These are phyloP conservation scores for Saposhnikovia divaricata DNA, from an alignment of 129 eudicot genomes.

Conservation along the genomic window DNA sequence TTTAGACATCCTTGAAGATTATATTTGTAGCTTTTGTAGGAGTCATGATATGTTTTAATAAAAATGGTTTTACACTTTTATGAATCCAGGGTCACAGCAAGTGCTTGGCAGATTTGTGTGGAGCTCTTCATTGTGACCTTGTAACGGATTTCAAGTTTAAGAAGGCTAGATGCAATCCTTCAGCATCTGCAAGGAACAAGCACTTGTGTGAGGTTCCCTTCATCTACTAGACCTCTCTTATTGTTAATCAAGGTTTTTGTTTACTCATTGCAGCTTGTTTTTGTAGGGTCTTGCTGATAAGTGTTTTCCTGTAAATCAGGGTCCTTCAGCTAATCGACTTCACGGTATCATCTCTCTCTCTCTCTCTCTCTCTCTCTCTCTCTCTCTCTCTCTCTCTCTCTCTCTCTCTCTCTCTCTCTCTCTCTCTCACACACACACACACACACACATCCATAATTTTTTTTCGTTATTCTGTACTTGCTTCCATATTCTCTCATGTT, in stretches of 20 bases:
- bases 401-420: too few relatives aligned
- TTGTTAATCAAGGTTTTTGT: conserved; percentile 5
- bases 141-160: conserved; percentile 34
- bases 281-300: conserved; percentile 74
- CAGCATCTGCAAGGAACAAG: conserved; percentile 75
- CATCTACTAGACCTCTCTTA: conserved; percentile 8
- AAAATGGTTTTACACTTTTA: not conserved
- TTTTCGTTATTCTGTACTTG: conserved; percentile 11
- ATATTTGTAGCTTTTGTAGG: not conserved
- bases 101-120: conserved; percentile 88
- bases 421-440: not conserved
- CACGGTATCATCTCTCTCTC: conserved; percentile 45
- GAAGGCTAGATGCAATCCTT: conserved; percentile 80
- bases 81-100: conserved; percentile 64
- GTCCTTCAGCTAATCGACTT: conserved; percentile 78
- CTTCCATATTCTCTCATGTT: not conserved
- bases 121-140: conserved; percentile 87
- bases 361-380: too few relatives aligned
- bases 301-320: conserved; percentile 77
- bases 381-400: too few relatives aligned
- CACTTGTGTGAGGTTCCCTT: conserved; percentile 85
- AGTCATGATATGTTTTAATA: not conserved
- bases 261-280: conserved; percentile 17
- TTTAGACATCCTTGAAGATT: not conserved
- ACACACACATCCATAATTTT: not conserved